These are phyloP conservation scores for Plasmodium reichenowi DNA, from an alignment of 169 alveolate genomes.

Conservation along the genomic window DNA sequence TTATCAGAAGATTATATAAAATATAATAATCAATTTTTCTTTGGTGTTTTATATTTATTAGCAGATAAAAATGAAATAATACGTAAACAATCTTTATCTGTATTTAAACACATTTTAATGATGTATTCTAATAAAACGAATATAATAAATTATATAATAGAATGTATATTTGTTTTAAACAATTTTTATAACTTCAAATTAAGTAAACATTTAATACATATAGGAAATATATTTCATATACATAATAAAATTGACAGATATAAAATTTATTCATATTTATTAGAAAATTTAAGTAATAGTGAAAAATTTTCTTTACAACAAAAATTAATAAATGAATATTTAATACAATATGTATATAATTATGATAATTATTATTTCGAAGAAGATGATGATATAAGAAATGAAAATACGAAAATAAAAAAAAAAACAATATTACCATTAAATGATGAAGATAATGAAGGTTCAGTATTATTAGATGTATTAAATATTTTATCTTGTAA, in stretches of 20 bases:
- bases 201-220: slow-evolving; percentile 37
- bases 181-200: slow-evolving; percentile 39
- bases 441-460: slow-evolving; percentile 65
- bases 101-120: slow-evolving; percentile 56
- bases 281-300: slow-evolving; percentile 51
- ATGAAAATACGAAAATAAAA: slow-evolving; percentile 13
- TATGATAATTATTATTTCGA: slow-evolving; percentile 63
- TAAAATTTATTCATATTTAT: slow-evolving; percentile 20
- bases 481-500: slow-evolving; percentile 29
- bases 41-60: slow-evolving; percentile 44
- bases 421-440: slow-evolving; percentile 27
- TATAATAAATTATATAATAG: slow-evolving; percentile 52
- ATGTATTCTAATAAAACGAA: slow-evolving; percentile 38
- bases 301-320: slow-evolving; percentile 65
- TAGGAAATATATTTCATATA: slow-evolving; percentile 44
- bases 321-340: slow-evolving; percentile 55
- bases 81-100: slow-evolving; percentile 54
- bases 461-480: slow-evolving; percentile 43
- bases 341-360: slow-evolving; percentile 65
- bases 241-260: slow-evolving; percentile 39
- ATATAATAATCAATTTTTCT: slow-evolving; percentile 57
- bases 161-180: slow-evolving; percentile 52
- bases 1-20: slow-evolving; percentile 63
- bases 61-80: slow-evolving; percentile 65
- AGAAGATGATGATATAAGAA: slow-evolving; percentile 3